Evolutionary conservation across 495 filamentous ascomycete genomes (phyloP), one percentile per base, ranked within the genome.

Genomic region (Terfezia claveryi): DNA sequence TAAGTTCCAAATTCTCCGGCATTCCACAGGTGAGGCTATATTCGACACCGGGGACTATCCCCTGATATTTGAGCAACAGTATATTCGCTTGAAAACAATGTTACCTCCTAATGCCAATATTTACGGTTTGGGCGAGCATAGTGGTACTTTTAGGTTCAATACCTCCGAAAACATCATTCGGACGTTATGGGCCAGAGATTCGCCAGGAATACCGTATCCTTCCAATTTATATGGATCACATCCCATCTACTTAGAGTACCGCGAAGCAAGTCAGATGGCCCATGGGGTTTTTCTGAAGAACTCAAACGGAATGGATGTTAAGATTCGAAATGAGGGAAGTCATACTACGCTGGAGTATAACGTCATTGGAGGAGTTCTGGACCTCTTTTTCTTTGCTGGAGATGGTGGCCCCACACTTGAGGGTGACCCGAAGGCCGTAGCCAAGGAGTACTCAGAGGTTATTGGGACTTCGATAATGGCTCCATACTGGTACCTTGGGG

Each of bases 281-380:
- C 86, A 92, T 64, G 87, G 81, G 41, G 86, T 91, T 20, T 84
- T 92, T 67, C 70, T 91, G 52, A 68, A 87, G 58, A 88, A 85
- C 66, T 82, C 79, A 41, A 85, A 87, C 61, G 87, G 85, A 12
- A 89, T 91, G 82, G 86, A 92, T 57, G 73, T 94, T 70, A 20
- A 20, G 20, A 20, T 20, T 20, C 20, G 20, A 20, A 20, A 20
- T 20, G 20, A 20, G 20, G 20, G 81, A 46, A 46, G 16, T 46
- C 38, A 11, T 11, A 46, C 38, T 91, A 82, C 59, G 20, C 74
- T 92, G 37, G 83, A 92, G 68, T 93, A 89, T 70, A 87, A 91
- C 61, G 77, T 76, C 17, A 69, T 91, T 1, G 84, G 85, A 41
- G 87, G 87, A 23, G 73, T 91, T 14, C 56, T 94, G 10, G 87